Conservation (phyloP, 1,284 basidiomycete species). For the Agaricales sp. region DNA sequence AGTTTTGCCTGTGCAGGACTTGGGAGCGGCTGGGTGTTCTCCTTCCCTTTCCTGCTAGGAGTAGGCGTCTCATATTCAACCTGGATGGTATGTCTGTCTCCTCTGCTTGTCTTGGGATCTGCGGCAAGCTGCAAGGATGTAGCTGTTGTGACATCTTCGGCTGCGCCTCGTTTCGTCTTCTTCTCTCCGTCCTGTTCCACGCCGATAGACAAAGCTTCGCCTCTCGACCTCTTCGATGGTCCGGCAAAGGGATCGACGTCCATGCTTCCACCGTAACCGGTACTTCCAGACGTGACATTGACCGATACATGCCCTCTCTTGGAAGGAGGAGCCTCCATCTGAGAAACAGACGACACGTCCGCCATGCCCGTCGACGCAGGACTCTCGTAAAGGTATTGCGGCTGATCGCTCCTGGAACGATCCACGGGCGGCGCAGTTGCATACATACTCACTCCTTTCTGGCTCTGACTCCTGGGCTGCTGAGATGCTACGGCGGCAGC, state of each 20-base stretch:
- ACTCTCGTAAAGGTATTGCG: constrained; percentile 44
- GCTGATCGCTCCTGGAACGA: constrained; percentile 27
- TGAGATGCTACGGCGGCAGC: constrained; percentile 21
- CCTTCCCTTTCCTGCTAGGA: constrained; percentile 16
- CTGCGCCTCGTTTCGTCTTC: neutral
- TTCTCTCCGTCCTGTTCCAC: neutral
- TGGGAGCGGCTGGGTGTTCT: constrained; percentile 14
- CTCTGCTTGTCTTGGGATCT: constrained; percentile 29
- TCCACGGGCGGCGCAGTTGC: constrained; percentile 11
- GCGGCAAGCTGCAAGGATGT: constrained; percentile 14
- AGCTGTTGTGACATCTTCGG: constrained; percentile 12
- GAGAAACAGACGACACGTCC: constrained; percentile 19
- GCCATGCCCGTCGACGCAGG: constrained; percentile 16
- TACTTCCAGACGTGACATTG: constrained; percentile 12
- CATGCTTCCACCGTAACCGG: constrained; percentile 10
- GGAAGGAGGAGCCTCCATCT: constrained; percentile 28
- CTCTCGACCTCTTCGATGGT: constrained; percentile 12
- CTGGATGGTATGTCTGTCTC: constrained; percentile 76
- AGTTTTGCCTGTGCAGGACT: constrained; percentile 16
- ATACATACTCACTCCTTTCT: constrained; percentile 9
- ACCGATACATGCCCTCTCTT: constrained; percentile 4
- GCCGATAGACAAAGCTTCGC: neutral
- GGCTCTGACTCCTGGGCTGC: constrained; percentile 24
- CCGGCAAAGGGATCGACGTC: constrained; percentile 34
- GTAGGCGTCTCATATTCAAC: constrained; percentile 67